Evolutionary conservation across 2,329 filamentous ascomycete genomes (phyloP).

Genomic region (Graphiopsis chlorocephala): DNA sequence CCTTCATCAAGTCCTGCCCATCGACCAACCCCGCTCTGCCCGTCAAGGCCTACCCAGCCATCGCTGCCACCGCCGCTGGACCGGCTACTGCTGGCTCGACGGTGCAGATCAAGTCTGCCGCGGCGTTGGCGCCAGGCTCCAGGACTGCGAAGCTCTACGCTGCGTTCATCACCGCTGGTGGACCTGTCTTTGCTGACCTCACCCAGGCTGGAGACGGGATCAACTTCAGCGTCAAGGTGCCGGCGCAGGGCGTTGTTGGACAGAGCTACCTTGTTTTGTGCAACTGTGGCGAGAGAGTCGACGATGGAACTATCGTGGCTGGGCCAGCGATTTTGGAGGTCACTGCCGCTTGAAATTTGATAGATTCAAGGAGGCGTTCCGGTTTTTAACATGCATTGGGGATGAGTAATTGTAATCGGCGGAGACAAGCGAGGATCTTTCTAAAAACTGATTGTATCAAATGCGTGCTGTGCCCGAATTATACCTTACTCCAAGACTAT

Average conservation of each 20-base stretch:
- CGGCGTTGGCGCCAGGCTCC: constrained; percentile 16
- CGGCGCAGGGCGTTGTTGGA: constrained; percentile 20
- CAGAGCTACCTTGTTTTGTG: constrained; percentile 26
- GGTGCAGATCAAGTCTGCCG: constrained; percentile 18
- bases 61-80: constrained; percentile 21
- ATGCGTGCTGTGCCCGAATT: background rate
- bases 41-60: constrained; percentile 47
- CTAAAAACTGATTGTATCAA: background rate
- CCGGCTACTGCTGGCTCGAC: constrained; percentile 17
- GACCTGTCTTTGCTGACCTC: constrained; percentile 21
- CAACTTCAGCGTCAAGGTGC: constrained; percentile 23
- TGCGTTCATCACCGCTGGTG: constrained; percentile 22
- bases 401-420: background rate
- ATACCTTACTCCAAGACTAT: background rate
- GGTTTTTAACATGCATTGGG: background rate
- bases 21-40: constrained; percentile 54
- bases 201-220: constrained; percentile 18
- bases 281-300: constrained; percentile 22
- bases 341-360: background rate
- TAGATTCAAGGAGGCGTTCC: background rate
- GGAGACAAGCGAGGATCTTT: background rate
- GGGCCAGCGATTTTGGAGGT: constrained; percentile 26
- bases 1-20: constrained; percentile 60
- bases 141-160: constrained; percentile 21
- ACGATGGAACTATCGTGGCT: constrained; percentile 23